phyloP scores from a whole-genome alignment of 768 basidiomycete species.

The Russula virescens region DNA sequence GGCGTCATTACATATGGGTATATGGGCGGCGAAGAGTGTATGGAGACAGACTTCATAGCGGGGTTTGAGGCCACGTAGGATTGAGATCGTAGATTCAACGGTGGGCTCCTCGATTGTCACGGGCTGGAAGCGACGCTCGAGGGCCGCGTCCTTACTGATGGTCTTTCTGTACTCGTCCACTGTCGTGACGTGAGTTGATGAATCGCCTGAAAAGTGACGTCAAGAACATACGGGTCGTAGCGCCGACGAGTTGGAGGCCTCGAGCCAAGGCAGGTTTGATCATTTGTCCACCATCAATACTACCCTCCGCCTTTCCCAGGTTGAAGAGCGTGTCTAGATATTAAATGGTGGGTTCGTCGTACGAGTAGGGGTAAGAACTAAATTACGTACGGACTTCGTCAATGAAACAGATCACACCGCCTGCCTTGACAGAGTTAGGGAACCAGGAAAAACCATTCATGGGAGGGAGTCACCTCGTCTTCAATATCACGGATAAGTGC shows the following conservation, averaged over 20 bases:
- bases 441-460: conserved; percentile 24
- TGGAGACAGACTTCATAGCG: conserved; percentile 55
- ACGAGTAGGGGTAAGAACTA: background rate
- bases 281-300: conserved; percentile 90
- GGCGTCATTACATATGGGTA: background rate
- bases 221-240: conserved; percentile 67
- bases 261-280: conserved; percentile 88
- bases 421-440: conserved; percentile 37
- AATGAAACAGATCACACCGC: conserved; percentile 87
- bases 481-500: conserved; percentile 86
- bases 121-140: conserved; percentile 88
- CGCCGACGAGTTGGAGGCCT: conserved; percentile 84
- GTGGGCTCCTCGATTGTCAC: conserved; percentile 85
- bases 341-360: background rate
- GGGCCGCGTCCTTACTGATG: conserved; percentile 86
- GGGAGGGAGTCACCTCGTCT: conserved; percentile 50
- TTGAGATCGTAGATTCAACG: conserved; percentile 78
- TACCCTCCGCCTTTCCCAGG: conserved; percentile 86
- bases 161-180: conserved; percentile 89
- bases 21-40: background rate
- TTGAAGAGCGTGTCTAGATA: conserved; percentile 69
- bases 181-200: conserved; percentile 25
- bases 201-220: background rate
- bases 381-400: conserved; percentile 80
- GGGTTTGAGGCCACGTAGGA: conserved; percentile 78